phyloP scores from a whole-genome alignment of 2,329 filamentous ascomycete species.

The Kalaharituber pfeilii region DNA sequence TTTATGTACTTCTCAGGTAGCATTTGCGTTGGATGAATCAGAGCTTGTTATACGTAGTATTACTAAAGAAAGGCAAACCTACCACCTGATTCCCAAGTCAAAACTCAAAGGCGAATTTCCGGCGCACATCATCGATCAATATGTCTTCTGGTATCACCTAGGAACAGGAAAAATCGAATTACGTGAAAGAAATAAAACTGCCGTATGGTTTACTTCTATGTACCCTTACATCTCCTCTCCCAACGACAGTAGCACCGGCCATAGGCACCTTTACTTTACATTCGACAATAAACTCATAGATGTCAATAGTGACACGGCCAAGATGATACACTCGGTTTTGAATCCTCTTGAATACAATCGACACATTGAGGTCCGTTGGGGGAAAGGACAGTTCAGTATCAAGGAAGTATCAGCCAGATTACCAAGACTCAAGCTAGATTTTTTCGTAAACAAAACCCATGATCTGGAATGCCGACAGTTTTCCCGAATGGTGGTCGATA shows the following conservation, averaged over 20 bases:
- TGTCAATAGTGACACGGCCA: slow-evolving; percentile 26
- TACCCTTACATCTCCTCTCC: neutral
- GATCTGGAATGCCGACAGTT: slow-evolving; percentile 34
- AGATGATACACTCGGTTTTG: slow-evolving; percentile 25
- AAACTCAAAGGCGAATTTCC: slow-evolving; percentile 24
- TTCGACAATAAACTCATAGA: slow-evolving; percentile 24
- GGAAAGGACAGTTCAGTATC: neutral
- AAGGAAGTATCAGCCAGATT: slow-evolving; percentile 31
- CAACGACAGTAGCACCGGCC: neutral
- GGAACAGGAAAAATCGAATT: neutral
- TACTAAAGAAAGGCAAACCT: slow-evolving; percentile 8
- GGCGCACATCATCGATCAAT: slow-evolving; percentile 27
- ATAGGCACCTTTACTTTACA: neutral
- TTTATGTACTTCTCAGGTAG: slow-evolving; percentile 12
- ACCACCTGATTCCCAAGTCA: slow-evolving; percentile 25
- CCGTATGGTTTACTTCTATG: neutral
- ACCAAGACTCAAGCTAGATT: slow-evolving; percentile 34
- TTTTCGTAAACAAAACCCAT: slow-evolving; percentile 26
- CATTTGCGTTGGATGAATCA: slow-evolving; percentile 18
- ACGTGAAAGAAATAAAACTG: neutral
- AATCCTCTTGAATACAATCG: slow-evolving; percentile 28
- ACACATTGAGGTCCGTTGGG: slow-evolving; percentile 24
- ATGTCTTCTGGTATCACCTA: slow-evolving; percentile 34
- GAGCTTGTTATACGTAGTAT: slow-evolving; percentile 26
- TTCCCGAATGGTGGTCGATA: slow-evolving; percentile 34